Evolutionary conservation across 169 alveolate genomes (phyloP).

Genomic region (Plasmodium sp.): DNA sequence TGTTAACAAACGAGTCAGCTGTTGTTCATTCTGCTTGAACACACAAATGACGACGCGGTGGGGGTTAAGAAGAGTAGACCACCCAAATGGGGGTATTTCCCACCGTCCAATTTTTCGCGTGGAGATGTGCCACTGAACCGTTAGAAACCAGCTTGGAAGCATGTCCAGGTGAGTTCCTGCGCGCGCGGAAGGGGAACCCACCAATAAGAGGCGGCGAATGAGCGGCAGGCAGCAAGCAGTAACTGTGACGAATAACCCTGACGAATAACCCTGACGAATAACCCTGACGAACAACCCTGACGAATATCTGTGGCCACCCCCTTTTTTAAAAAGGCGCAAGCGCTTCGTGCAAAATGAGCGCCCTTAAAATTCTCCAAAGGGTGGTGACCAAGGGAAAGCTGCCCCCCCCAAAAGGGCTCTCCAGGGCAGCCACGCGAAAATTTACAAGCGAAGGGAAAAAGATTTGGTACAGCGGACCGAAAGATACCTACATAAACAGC

Average conservation of each 20-base stretch:
- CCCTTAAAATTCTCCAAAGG: neutral
- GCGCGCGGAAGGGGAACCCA: neutral
- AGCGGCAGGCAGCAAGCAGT: neutral
- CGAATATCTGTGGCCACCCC: neutral
- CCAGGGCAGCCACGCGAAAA: neutral
- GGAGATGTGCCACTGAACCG: neutral
- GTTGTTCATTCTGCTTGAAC: neutral
- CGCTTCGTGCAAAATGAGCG: neutral
- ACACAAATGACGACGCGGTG: neutral
- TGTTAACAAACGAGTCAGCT: neutral
- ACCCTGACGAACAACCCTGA: neutral
- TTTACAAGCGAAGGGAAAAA: constrained; percentile 22
- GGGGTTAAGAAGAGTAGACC: neutral
- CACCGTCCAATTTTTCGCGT: neutral
- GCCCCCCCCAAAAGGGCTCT: neutral
- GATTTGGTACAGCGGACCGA: constrained; percentile 68
- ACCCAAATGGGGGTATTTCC: neutral
- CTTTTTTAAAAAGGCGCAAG: neutral
- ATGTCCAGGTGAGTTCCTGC: neutral
- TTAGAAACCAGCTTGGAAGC: neutral
- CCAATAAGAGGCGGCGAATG: neutral
- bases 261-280: no score
- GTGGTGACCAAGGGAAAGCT: neutral
- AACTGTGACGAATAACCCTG: neutral
- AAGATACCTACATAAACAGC: constrained; percentile 68